A percentile compares a stretch with the other conserved stretches of the same genome.
Evolutionary conservation across 306 rosid genomes (phyloP).

Genomic region (Mucuna pruriens): DNA sequence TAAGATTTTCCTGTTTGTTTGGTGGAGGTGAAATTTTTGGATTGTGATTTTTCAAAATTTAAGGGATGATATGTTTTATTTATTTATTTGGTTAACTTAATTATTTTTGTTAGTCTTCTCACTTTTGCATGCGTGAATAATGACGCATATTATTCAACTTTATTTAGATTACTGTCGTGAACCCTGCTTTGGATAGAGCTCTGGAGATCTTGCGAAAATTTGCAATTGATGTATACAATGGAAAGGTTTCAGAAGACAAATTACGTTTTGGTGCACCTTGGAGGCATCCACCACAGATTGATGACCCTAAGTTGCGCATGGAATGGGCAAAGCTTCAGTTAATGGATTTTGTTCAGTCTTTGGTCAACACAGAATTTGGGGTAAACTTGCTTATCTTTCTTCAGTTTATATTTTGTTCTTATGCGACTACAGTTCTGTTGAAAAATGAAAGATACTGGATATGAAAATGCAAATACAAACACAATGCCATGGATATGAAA

Average conservation of each 20-base stretch:
- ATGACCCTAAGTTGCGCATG: constrained; percentile 57
- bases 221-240: constrained; percentile 66
- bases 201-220: constrained; percentile 73
- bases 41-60: constrained; percentile 3
- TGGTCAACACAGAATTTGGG: constrained; percentile 83
- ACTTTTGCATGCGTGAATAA: constrained; percentile 24
- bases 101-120: constrained; percentile 13
- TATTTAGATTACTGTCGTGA: constrained; percentile 76
- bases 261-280: constrained; percentile 97
- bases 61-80: neutral
- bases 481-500: neutral
- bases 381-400: constrained; percentile 52
- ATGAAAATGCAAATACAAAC: neutral
- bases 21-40: neutral
- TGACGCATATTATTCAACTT: constrained; percentile 40
- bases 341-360: constrained; percentile 85
- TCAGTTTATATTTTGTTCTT: neutral
- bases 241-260: constrained; percentile 70
- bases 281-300: constrained; percentile 88
- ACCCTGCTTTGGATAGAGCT: constrained; percentile 94
- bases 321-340: constrained; percentile 92
- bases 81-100: constrained; percentile 34
- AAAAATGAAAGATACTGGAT: neutral
- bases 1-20: neutral
- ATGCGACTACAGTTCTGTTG: constrained; percentile 10